Conservation (phyloP, 768 basidiomycete species). For the Peribolospora baueri region DNA sequence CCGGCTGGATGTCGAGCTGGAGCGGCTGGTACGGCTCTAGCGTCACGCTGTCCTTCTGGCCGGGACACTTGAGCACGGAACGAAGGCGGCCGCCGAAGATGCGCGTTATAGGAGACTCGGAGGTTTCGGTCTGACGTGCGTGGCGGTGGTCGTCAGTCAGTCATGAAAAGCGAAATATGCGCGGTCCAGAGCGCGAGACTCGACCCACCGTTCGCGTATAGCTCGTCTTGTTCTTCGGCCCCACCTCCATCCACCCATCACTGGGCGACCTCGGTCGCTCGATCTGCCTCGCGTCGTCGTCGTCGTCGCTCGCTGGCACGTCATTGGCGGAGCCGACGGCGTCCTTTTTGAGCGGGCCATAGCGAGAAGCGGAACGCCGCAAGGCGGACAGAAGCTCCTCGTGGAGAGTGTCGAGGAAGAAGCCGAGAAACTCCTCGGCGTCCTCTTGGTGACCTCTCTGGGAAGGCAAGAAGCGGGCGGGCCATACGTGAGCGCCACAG, state of each 20-base stretch:
- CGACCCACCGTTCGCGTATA: conserved; percentile 50
- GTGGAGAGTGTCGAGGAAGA: conserved; percentile 79
- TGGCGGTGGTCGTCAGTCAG: not conserved
- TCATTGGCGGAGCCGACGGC: not conserved
- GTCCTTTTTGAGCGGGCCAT: not conserved
- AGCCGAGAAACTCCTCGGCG: conserved; percentile 95
- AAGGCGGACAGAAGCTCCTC: conserved; percentile 62
- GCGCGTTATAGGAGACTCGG: conserved; percentile 65
- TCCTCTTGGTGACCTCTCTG: conserved; percentile 89
- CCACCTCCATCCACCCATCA: conserved; percentile 78
- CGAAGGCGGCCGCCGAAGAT: conserved; percentile 88
- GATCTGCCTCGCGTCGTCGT: not conserved
- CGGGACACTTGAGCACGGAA: conserved; percentile 52
- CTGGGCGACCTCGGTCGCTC: conserved; percentile 6
- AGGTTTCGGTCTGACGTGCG: conserved; percentile 36
- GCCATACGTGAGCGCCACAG: not conserved
- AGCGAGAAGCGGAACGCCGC: conserved; percentile 18
- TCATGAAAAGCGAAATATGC: not conserved
- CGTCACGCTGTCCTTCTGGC: conserved; percentile 55
- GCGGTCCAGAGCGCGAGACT: not conserved
- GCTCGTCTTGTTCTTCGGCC: conserved; percentile 55
- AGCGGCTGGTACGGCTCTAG: conserved; percentile 81
- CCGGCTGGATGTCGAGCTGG: conserved; percentile 69
- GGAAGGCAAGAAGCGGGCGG: conserved; percentile 1
- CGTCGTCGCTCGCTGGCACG: not conserved